Conservation (phyloP, 768 basidiomycete species). For the Boletus pseudopeckii region DNA sequence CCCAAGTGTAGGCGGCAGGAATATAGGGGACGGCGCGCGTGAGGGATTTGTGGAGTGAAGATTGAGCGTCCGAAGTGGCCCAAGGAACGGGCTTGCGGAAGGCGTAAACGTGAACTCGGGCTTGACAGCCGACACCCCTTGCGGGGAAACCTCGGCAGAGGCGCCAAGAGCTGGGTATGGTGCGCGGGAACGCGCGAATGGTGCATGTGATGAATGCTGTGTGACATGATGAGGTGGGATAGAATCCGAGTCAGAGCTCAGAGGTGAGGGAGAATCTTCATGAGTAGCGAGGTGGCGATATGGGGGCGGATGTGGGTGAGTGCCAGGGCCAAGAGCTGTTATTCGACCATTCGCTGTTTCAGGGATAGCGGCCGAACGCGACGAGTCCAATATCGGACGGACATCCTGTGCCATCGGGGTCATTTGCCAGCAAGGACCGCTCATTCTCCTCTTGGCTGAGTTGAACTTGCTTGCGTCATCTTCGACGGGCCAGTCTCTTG, state of each 20-base stretch:
- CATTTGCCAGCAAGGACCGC: constrained; percentile 57
- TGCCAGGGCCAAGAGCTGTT: constrained; percentile 19
- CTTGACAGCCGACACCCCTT: constrained; percentile 21
- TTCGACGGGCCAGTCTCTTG: constrained; percentile 34
- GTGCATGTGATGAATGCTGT: constrained; percentile 29
- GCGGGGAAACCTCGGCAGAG: constrained; percentile 33
- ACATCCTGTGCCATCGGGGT: constrained; percentile 37
- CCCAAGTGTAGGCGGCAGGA: constrained; percentile 50
- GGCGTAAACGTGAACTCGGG: constrained; percentile 54
- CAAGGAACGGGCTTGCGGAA: constrained; percentile 77
- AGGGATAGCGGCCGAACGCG: constrained; percentile 14
- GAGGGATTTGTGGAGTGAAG: constrained; percentile 68
- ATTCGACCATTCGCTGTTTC: constrained; percentile 17
- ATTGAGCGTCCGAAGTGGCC: constrained; percentile 70
- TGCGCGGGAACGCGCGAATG: constrained; percentile 27
- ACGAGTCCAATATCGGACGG: constrained; percentile 25
- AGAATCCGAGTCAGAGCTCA: constrained; percentile 62
- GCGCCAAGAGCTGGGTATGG: constrained; percentile 17
- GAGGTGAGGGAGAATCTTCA: constrained; percentile 67
- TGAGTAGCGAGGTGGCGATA: constrained; percentile 37
- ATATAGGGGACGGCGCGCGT: constrained; percentile 68
- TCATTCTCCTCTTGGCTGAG: constrained; percentile 44
- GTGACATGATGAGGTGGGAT: constrained; percentile 30
- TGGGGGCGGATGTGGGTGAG: constrained; percentile 36
- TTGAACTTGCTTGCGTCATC: constrained; percentile 23